phyloP scores from a whole-genome alignment of 768 basidiomycete species.

The Russula sp. region DNA sequence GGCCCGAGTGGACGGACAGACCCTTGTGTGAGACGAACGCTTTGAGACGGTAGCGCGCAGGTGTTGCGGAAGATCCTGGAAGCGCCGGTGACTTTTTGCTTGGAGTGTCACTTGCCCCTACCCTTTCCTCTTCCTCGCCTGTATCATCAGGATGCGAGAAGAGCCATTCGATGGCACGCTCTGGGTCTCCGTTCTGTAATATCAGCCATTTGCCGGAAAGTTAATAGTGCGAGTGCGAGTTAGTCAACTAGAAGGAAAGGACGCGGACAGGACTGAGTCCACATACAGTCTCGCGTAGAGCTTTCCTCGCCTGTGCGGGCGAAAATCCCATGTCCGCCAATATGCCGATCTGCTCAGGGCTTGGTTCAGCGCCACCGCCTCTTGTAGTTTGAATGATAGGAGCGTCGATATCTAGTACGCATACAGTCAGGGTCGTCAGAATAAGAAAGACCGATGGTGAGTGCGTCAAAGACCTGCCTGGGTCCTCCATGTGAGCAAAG shows the following conservation, averaged over 20 bases:
- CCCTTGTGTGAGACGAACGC: slow-evolving; percentile 98
- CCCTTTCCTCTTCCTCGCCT: slow-evolving; percentile 50
- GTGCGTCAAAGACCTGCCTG: slow-evolving; percentile 48
- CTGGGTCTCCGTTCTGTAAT: slow-evolving; percentile 62
- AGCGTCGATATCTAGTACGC: slow-evolving; percentile 74
- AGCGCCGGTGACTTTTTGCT: background rate
- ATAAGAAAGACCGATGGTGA: no score
- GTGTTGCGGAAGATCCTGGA: slow-evolving; percentile 52
- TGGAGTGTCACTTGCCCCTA: background rate
- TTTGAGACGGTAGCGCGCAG: slow-evolving; percentile 77
- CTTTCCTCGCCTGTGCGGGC: slow-evolving; percentile 75
- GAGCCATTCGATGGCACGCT: slow-evolving; percentile 93
- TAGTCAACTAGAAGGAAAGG: background rate
- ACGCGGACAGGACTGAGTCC: no score
- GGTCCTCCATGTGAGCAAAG: slow-evolving; percentile 92
- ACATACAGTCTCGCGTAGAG: slow-evolving; percentile 80
- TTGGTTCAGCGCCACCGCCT: slow-evolving; percentile 50
- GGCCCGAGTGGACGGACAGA: slow-evolving; percentile 90
- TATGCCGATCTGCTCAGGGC: slow-evolving; percentile 66
- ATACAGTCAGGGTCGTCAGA: background rate
- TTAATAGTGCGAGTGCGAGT: background rate
- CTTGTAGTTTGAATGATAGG: slow-evolving; percentile 50
- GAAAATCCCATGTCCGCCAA: slow-evolving; percentile 94
- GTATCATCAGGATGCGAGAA: slow-evolving; percentile 90
- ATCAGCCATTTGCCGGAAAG: background rate